A percentile compares a stretch with the other conserved stretches of the same genome.
phyloP scores from a whole-genome alignment of 2,329 filamentous ascomycete species.

The Huntiella bhutanensis region DNA sequence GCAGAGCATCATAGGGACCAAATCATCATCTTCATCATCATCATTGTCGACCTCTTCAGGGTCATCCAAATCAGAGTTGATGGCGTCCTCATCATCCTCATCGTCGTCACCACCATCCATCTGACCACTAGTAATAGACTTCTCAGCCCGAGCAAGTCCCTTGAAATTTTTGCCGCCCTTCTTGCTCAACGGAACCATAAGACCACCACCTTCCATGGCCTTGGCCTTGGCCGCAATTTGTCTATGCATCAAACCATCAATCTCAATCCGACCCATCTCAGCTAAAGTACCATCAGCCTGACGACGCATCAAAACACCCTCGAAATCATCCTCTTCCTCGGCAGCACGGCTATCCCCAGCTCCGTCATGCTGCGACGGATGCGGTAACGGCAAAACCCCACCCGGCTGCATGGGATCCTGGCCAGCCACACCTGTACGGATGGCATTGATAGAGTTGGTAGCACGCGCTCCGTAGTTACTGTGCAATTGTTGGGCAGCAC shows the following conservation, averaged over 20 bases:
- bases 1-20: conserved; percentile 87
- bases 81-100: conserved; percentile 73
- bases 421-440: conserved; percentile 26
- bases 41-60: conserved; percentile 71
- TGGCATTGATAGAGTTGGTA: conserved; percentile 46
- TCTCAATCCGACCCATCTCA: conserved; percentile 40
- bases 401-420: conserved; percentile 19
- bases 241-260: conserved; percentile 50
- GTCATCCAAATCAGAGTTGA: conserved; percentile 96
- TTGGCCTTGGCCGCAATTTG: conserved; percentile 47
- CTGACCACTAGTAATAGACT: conserved; percentile 30
- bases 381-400: conserved; percentile 17
- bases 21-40: conserved; percentile 69
- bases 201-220: conserved; percentile 52
- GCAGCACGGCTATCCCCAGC: conserved; percentile 29
- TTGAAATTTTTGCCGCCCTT: conserved; percentile 19
- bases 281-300: conserved; percentile 32
- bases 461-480: conserved; percentile 43
- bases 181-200: conserved; percentile 54
- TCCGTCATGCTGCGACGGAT: conserved; percentile 50
- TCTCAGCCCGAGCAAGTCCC: conserved; percentile 1
- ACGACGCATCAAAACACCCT: conserved; percentile 40
- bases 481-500: conserved; percentile 38
- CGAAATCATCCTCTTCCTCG: conserved; percentile 33
- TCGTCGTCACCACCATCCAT: conserved; percentile 37